Evolutionary conservation across 345 rosid species (phyloP).

Genomic region (Eucalyptus regnans): DNA sequence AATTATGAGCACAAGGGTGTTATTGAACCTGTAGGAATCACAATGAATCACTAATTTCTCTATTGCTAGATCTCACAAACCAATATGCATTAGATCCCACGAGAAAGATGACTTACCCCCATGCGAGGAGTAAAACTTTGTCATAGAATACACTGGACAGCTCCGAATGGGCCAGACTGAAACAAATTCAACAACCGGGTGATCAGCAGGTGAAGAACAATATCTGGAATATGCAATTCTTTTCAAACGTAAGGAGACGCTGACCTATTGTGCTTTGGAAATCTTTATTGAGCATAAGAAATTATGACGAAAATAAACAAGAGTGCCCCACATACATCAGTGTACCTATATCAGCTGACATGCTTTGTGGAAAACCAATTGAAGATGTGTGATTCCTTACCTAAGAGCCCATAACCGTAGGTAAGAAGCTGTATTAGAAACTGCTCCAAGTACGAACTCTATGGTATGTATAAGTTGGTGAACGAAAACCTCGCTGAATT

Average conservation of each 20-base stretch:
- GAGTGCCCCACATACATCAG: neutral
- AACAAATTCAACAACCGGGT: neutral
- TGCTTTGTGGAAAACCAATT: neutral
- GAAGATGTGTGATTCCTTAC: constrained; percentile 1
- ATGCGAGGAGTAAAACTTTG: constrained; percentile 49
- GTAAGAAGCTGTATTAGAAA: constrained; percentile 62
- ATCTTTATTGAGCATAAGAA: neutral
- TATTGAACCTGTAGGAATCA: constrained; percentile 33
- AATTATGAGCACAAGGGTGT: constrained; percentile 24
- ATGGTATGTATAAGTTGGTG: constrained; percentile 64
- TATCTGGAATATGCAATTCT: neutral
- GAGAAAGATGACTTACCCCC: constrained; percentile 31
- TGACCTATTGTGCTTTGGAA: neutral
- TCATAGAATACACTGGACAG: constrained; percentile 57
- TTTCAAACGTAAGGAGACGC: neutral
- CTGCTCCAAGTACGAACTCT: constrained; percentile 62
- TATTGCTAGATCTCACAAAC: neutral
- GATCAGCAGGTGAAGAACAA: neutral
- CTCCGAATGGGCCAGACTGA: constrained; percentile 61
- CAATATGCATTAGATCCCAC: neutral
- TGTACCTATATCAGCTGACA: neutral
- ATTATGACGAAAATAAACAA: neutral
- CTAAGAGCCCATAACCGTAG: constrained; percentile 68
- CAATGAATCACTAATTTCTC: neutral
- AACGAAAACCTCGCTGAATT: constrained; percentile 57